Conservation (phyloP, 352 stramenopile genomes). For the Phytopythium vexans region DNA sequence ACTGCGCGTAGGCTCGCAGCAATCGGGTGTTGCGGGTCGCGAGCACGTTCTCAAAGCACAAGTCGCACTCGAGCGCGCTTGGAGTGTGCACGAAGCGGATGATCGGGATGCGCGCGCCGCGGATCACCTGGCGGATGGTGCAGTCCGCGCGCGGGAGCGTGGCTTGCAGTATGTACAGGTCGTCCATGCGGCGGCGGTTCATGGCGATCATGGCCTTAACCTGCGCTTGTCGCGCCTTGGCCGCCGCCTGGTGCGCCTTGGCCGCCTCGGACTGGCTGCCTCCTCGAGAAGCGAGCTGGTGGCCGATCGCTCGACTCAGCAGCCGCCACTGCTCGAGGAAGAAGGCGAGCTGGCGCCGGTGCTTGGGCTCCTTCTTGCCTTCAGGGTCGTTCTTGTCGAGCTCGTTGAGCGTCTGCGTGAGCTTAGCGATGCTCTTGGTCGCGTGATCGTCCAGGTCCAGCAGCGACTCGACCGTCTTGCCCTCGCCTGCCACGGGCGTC, state of each 20-base stretch:
- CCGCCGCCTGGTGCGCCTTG: slow-evolving; percentile 6
- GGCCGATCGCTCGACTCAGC: slow-evolving; percentile 27
- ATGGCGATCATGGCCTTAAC: slow-evolving; percentile 36
- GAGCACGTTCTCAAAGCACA: slow-evolving; percentile 85
- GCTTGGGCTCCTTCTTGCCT: slow-evolving; percentile 17
- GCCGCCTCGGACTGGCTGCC: slow-evolving; percentile 7
- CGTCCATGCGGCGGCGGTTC: slow-evolving; percentile 35
- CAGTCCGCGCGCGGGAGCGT: slow-evolving; percentile 50
- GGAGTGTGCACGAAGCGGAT: slow-evolving; percentile 65
- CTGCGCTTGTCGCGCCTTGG: slow-evolving; percentile 9
- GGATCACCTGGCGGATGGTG: slow-evolving; percentile 59
- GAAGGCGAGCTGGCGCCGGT: slow-evolving; percentile 40
- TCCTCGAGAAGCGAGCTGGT: slow-evolving; percentile 13
- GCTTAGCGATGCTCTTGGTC: slow-evolving; percentile 47
- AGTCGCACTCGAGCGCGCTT: slow-evolving; percentile 66
- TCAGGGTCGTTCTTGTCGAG: slow-evolving; percentile 25
- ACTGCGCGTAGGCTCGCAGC: slow-evolving; percentile 69
- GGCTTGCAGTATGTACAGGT: slow-evolving; percentile 44
- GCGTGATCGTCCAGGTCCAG: slow-evolving; percentile 39
- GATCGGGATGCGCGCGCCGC: slow-evolving; percentile 72
- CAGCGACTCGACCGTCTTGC: slow-evolving; percentile 21
- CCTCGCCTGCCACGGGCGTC: not conserved
- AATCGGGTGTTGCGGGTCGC: slow-evolving; percentile 79
- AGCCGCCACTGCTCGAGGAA: slow-evolving; percentile 37
- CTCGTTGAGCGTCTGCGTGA: slow-evolving; percentile 30